These are phyloP conservation scores for Aspergillus eucalypticola DNA, from an alignment of 2,329 filamentous ascomycete genomes.

Conservation along the genomic window DNA sequence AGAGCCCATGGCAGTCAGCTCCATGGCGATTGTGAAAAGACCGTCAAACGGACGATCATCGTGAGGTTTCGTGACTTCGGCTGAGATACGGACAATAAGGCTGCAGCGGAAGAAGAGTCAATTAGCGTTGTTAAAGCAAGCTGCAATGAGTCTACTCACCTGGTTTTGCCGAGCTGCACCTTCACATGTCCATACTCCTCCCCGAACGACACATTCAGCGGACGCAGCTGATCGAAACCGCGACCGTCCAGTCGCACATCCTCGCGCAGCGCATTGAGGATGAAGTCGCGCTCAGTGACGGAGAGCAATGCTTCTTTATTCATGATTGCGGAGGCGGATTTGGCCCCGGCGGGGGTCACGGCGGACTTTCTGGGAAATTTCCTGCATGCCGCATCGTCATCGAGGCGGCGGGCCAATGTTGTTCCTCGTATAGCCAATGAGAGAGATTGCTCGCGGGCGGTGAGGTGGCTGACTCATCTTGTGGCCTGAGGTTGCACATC, in stretches of 20 bases:
- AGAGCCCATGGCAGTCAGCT: constrained; percentile 88
- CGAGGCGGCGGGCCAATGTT: constrained; percentile 11
- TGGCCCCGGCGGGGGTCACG: constrained; percentile 26
- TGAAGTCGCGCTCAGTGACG: constrained; percentile 82
- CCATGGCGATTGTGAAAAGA: constrained; percentile 87
- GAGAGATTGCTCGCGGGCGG: not conserved
- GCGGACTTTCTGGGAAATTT: constrained; percentile 23
- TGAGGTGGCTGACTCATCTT: constrained; percentile 11
- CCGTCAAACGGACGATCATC: constrained; percentile 92
- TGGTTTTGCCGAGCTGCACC: constrained; percentile 85
- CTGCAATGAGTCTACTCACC: constrained; percentile 53
- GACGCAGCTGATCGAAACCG: constrained; percentile 74
- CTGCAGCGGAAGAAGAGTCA: constrained; percentile 8
- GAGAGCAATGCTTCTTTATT: constrained; percentile 91
- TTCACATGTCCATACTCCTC: constrained; percentile 90
- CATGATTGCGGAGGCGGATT: constrained; percentile 57
- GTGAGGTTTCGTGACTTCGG: constrained; percentile 83
- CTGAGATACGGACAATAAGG: constrained; percentile 73
- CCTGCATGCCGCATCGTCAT: constrained; percentile 24
- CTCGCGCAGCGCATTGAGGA: constrained; percentile 78
- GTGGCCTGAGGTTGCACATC: constrained; percentile 15
- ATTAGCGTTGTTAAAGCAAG: not conserved
- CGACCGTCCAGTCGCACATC: constrained; percentile 83
- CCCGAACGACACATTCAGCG: constrained; percentile 76
- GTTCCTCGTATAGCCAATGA: constrained; percentile 15